A percentile compares a stretch with the other conserved stretches of the same genome.
These are phyloP conservation scores for Monoraphidium neglectum DNA, from an alignment of 139 green algal species.

Conservation along the genomic window DNA sequence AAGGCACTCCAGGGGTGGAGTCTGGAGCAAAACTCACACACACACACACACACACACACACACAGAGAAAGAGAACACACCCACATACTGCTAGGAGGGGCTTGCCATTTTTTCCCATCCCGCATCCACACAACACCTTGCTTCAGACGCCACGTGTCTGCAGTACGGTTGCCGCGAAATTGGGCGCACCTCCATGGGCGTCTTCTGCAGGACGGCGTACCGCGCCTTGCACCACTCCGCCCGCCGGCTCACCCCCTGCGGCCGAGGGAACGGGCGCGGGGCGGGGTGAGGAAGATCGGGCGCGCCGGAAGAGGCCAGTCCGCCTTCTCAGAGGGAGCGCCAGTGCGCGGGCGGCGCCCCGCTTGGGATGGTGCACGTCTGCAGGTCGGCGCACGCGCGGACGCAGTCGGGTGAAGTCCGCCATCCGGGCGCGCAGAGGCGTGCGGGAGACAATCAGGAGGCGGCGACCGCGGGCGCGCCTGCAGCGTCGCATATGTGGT, in stretches of 20 bases:
- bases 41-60: neutral
- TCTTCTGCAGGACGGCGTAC: conserved; percentile 23
- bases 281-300: too few species aligned
- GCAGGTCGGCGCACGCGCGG: too few species aligned
- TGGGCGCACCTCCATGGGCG: neutral
- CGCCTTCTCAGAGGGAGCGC: too few species aligned
- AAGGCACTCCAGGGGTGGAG: neutral
- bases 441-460: too few species aligned
- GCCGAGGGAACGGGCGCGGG: neutral
- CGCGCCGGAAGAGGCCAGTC: too few species aligned
- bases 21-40: neutral
- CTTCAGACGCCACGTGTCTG: neutral
- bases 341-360: too few species aligned
- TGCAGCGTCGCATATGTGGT: conserved; percentile 19
- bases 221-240: conserved; percentile 27
- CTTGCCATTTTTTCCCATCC: too few species aligned
- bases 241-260: conserved; percentile 25
- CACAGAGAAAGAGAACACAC: neutral
- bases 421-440: too few species aligned
- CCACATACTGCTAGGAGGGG: neutral
- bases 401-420: neutral
- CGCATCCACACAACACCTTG: neutral
- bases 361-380: too few species aligned
- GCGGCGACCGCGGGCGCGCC: neutral
- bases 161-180: neutral